A percentile compares a stretch with the other conserved stretches of the same genome.
Conservation (phyloP, 169 alveolate species). For the Cryptosporidium xiaoi region DNA sequence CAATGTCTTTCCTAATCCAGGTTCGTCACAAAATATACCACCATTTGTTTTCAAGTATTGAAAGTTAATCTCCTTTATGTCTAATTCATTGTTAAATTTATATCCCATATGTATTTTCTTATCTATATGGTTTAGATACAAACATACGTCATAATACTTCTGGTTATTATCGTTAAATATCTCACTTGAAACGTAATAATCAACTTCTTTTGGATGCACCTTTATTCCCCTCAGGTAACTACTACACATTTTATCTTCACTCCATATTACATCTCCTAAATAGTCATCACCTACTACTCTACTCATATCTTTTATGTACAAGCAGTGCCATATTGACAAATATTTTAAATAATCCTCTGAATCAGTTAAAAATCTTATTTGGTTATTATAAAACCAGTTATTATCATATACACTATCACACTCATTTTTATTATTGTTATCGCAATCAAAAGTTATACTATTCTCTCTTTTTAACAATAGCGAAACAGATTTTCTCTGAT, state of each 20-base stretch:
- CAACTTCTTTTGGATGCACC: constrained; percentile 20
- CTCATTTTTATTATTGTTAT: neutral
- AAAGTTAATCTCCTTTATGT: neutral
- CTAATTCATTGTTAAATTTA: neutral
- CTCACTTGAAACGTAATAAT: neutral
- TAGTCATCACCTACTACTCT: neutral
- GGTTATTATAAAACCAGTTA: constrained; percentile 47
- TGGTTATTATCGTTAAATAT: neutral
- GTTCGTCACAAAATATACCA: constrained; percentile 69
- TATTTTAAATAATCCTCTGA: constrained; percentile 43
- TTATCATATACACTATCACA: neutral
- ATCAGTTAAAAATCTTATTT: constrained; percentile 25
- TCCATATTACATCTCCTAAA: constrained; percentile 39
- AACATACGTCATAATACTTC: neutral
- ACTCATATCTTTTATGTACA: constrained; percentile 6
- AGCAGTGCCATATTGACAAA: constrained; percentile 51
- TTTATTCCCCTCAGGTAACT: constrained; percentile 1
- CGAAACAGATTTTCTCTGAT: constrained; percentile 56
- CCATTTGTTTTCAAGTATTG: constrained; percentile 18
- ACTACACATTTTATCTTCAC: neutral
- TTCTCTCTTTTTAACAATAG: constrained; percentile 49
- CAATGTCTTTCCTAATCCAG: constrained; percentile 68
- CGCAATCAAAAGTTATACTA: neutral
- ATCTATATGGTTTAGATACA: constrained; percentile 22
- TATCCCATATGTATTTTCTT: constrained; percentile 33